Evolutionary conservation across 257 asterid species (phyloP).

Genomic region (Nicotiana obtusifolia): DNA sequence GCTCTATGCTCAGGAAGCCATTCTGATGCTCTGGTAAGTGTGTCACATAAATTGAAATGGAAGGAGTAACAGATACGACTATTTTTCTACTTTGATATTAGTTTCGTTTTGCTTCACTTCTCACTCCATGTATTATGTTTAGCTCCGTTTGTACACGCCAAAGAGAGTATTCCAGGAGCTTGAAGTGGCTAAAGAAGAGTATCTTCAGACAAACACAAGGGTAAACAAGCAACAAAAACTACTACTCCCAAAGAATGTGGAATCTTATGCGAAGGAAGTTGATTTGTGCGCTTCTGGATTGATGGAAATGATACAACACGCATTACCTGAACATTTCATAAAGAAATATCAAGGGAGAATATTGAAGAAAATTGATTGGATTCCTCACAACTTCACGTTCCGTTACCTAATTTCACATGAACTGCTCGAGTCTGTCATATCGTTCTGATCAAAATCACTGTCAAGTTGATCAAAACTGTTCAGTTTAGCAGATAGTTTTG

Average conservation of each 20-base stretch:
- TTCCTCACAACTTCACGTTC: slow-evolving; percentile 66
- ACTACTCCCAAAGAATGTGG: slow-evolving; percentile 65
- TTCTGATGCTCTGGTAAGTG: slow-evolving; percentile 67
- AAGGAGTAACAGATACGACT: too few relatives aligned
- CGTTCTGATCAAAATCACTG: neutral
- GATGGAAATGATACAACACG: slow-evolving; percentile 48
- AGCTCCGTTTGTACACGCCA: slow-evolving; percentile 74
- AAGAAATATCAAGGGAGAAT: slow-evolving; percentile 32
- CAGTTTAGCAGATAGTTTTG: neutral
- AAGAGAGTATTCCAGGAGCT: slow-evolving; percentile 71
- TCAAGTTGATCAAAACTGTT: neutral
- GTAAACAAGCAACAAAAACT: slow-evolving; percentile 58
- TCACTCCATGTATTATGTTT: neutral
- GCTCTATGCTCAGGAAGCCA: slow-evolving; percentile 79
- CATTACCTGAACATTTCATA: slow-evolving; percentile 33
- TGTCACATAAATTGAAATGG: too few relatives aligned
- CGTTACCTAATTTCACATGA: slow-evolving; percentile 55
- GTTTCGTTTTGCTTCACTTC: neutral
- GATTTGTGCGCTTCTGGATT: slow-evolving; percentile 45
- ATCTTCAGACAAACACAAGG: slow-evolving; percentile 55
- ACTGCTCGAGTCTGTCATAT: slow-evolving; percentile 20
- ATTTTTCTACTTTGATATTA: neutral
- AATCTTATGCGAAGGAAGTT: slow-evolving; percentile 52
- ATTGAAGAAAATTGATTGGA: slow-evolving; percentile 60
- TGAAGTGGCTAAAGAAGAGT: slow-evolving; percentile 91